Evolutionary conservation across 495 filamentous ascomycete genomes (phyloP).

Genomic region (Chlorociboria aeruginascens): DNA sequence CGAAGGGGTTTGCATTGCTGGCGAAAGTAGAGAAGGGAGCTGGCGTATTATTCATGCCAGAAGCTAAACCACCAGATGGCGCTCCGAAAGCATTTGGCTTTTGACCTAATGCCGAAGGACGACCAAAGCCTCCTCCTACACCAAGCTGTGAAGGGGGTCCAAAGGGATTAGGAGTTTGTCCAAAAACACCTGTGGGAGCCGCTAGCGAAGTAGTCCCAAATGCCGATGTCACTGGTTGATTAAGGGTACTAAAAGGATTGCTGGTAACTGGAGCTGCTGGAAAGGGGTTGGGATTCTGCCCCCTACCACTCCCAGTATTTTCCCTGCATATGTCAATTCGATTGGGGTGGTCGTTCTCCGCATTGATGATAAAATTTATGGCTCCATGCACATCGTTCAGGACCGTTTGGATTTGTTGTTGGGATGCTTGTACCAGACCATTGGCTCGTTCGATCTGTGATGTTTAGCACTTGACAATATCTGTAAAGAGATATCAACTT

Average conservation of each 20-base stretch:
- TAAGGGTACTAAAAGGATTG: slow-evolving; percentile 10
- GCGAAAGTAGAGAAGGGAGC: slow-evolving; percentile 2
- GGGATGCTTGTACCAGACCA: slow-evolving; percentile 40
- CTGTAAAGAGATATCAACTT: slow-evolving; percentile 10
- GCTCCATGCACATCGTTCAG: slow-evolving; percentile 59
- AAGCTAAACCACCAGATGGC: background rate
- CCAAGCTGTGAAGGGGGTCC: slow-evolving; percentile 6
- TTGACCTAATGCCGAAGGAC: slow-evolving; percentile 9
- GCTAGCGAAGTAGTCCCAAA: background rate
- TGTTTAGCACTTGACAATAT: slow-evolving; percentile 1
- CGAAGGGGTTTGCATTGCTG: background rate
- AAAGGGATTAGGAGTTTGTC: slow-evolving; percentile 16
- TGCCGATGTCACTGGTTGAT: background rate
- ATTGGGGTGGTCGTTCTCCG: slow-evolving; percentile 65
- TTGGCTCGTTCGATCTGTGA: slow-evolving; percentile 49
- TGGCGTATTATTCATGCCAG: background rate
- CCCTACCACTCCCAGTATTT: background rate
- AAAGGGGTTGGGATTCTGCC: slow-evolving; percentile 3
- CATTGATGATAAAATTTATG: slow-evolving; percentile 56
- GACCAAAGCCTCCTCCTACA: slow-evolving; percentile 5
- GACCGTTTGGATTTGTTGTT: slow-evolving; percentile 56
- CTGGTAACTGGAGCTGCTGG: background rate
- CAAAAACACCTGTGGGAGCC: slow-evolving; percentile 1
- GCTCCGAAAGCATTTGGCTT: slow-evolving; percentile 13
- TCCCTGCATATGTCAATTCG: slow-evolving; percentile 57